Evolutionary conservation across 768 basidiomycete species (phyloP), one percentile per base, ranked within the genome.

Genomic region (Peribolospora kevripleyi): DNA sequence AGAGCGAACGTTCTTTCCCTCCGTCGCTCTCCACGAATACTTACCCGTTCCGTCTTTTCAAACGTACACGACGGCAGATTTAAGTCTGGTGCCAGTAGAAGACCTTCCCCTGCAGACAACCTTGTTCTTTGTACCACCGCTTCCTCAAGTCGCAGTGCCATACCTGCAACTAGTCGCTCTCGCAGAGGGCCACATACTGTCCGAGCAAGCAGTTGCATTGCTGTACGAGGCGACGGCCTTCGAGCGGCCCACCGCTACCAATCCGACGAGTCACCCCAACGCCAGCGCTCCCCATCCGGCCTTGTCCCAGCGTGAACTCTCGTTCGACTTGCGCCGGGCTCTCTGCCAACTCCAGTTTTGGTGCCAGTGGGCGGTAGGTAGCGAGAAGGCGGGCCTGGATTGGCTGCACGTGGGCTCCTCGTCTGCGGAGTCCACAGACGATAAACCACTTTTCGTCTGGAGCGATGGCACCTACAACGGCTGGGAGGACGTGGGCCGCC

Each of bases 81-180:
- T 74, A 13, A 74, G 76, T 5, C 70, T 81, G 49, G 74, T 95
- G 40, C 90, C 90, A 3, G 63, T 75, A 46, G 65, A 66, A 9
- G 79, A 81, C 55, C 75, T 98, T 45, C 82, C 87, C 6, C 66
- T 90, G 14, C 87, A 93, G 65, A 71, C 70, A 0, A 74, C 75
- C 37, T 72, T 90, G 52, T 64, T 67, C 13, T 91, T 91, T 65
- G 60, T 71, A 54, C 73, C 81, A 54, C 77, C 79, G 64, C 68
- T 73, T 37, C 61, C 74, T 6, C 58, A 67, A 14, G 67, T 80
- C 45, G 77, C 78, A 25, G 71, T 70, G 11, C 77, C 79, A 6
- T 87, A 82, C 67, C 75, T 91, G 41, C 73, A 79, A 65, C 71
- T 71, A 37, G 61, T 86, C 51, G 78, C 77, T 58, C 68, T 70